Conservation (phyloP, 495 filamentous ascomycete genomes). For the Xylaria sp. region DNA sequence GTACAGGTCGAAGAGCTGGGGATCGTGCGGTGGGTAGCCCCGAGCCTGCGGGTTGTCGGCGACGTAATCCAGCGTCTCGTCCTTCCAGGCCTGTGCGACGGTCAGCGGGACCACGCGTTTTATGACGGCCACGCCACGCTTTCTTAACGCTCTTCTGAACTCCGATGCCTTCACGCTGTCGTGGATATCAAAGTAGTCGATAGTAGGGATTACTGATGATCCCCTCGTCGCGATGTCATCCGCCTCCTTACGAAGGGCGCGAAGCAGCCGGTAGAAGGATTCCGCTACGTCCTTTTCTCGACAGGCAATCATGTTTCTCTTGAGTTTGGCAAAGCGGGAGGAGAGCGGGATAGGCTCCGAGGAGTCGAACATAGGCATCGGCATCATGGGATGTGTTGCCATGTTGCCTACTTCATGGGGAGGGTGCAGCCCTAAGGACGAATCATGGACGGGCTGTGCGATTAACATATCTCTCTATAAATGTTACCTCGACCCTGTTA, state of each 20-base stretch:
- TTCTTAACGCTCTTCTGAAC: constrained; percentile 56
- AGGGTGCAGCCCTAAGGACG: neutral
- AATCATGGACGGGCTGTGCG: neutral
- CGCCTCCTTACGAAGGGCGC: constrained; percentile 60
- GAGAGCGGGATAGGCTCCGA: constrained; percentile 64
- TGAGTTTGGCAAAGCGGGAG: constrained; percentile 73
- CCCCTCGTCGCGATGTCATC: constrained; percentile 50
- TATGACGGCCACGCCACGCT: constrained; percentile 68
- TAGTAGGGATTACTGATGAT: constrained; percentile 62
- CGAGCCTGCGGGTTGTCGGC: constrained; percentile 56
- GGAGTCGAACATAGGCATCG: constrained; percentile 13
- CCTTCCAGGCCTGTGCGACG: constrained; percentile 60
- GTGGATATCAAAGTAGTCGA: constrained; percentile 64
- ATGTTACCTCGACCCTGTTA: neutral
- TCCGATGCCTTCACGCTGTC: constrained; percentile 51
- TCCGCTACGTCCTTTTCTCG: constrained; percentile 63
- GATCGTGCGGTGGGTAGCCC: constrained; percentile 49
- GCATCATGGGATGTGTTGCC: constrained; percentile 13
- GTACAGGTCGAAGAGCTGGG: constrained; percentile 81
- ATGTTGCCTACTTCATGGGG: constrained; percentile 13
- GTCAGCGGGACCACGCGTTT: constrained; percentile 63
- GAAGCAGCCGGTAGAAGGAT: constrained; percentile 75
- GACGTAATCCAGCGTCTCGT: constrained; percentile 62
- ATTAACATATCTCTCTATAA: neutral
- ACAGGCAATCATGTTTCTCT: constrained; percentile 65